Evolutionary conservation across 805 yeast genomes (phyloP), one percentile per base, ranked within the genome.

Genomic region (Suhomyces xylopsoci): DNA sequence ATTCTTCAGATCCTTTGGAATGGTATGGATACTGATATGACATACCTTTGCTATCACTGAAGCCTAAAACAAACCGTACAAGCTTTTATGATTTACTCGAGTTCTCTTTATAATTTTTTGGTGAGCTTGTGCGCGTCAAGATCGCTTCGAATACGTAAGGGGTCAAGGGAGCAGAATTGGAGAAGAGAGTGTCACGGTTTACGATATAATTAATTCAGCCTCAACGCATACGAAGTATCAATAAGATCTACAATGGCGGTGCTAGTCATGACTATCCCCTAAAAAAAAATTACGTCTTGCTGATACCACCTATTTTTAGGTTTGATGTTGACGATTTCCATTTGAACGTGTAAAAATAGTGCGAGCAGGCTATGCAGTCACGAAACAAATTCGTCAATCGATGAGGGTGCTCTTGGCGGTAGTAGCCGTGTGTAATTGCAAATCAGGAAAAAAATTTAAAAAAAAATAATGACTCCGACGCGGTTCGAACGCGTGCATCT

Each of bases 401-500:
- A 6, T n/a, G 36, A 32, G 36, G n/a, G 36, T 32, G 36, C 36
- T 7, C 17, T 5, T n/a, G 36, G n/a, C 36, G 36, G 17, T n/a
- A n/a, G 17, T 38, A 38, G 24, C 42, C 42, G 42, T 38, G 24
- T 38, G 24, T n/a, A 17, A 38, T 10, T 17, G 42, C 19, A 15
- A 36, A 15, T 36, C 9, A 15, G 40, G 40, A n/a, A n/a, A 19
- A 19, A 19, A 19, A 20, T 3, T 20, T 2, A 15, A 7, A 14
- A 42, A 42, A 42, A 42, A 42, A 42, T 42, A 24, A n/a, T 42
- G 45, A 42, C 45, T 42, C 45, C 45, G 20, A 42, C 45, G 45
- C 45, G 45, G 45, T 42, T 42, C 45, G 45, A 42, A 42, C 45
- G 45, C 45, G 45, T 51, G 54, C 54, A 51, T 48, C 54, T 51